These are phyloP conservation scores for maize (Zea mays) DNA, from an alignment of 176 grass and related monocot species.

Conservation along the genomic window DNA sequence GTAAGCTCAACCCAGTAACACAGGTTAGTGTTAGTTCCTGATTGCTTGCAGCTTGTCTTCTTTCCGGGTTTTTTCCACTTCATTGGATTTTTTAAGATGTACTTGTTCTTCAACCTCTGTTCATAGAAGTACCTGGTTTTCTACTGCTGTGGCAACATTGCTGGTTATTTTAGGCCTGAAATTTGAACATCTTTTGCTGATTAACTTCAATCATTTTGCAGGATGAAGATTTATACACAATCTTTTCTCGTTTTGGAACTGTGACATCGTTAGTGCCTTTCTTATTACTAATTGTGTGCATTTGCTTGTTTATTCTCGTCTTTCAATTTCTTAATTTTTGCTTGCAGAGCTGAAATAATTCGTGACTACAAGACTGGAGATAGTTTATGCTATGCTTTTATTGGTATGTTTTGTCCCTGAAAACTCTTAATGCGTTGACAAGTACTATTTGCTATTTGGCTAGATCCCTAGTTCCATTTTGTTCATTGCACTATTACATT, in stretches of 20 bases:
- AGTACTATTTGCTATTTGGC: slow-evolving; percentile 12
- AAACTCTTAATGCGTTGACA: not conserved
- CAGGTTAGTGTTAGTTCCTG: slow-evolving; percentile 58
- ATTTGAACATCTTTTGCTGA: slow-evolving; percentile 7
- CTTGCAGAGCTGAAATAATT: slow-evolving; percentile 87
- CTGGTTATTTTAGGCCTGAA: not conserved
- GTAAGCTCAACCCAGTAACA: slow-evolving; percentile 94
- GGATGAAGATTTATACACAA: slow-evolving; percentile 97
- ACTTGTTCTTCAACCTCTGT: not conserved
- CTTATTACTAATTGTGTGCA: slow-evolving; percentile 22
- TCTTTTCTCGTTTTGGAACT: slow-evolving; percentile 93
- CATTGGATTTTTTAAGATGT: slow-evolving; percentile 4
- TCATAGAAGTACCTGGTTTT: not conserved
- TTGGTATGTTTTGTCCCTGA: slow-evolving; percentile 30
- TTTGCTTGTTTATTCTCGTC: slow-evolving; percentile 17
- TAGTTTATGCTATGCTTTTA: slow-evolving; percentile 97
- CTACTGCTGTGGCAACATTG: not conserved
- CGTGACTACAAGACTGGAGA: slow-evolving; percentile 90
- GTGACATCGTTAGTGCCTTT: slow-evolving; percentile 80
- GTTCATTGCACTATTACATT: not conserved
- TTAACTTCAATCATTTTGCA: slow-evolving; percentile 33
- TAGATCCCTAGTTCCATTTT: slow-evolving; percentile 29
- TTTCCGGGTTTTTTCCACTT: slow-evolving; percentile 9
- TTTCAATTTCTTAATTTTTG: slow-evolving; percentile 31
- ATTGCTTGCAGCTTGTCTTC: not conserved